Evolutionary conservation across 1,284 basidiomycete genomes (phyloP), one percentile per base, ranked within the genome.

Genomic region (Phellinidium pouzarii): DNA sequence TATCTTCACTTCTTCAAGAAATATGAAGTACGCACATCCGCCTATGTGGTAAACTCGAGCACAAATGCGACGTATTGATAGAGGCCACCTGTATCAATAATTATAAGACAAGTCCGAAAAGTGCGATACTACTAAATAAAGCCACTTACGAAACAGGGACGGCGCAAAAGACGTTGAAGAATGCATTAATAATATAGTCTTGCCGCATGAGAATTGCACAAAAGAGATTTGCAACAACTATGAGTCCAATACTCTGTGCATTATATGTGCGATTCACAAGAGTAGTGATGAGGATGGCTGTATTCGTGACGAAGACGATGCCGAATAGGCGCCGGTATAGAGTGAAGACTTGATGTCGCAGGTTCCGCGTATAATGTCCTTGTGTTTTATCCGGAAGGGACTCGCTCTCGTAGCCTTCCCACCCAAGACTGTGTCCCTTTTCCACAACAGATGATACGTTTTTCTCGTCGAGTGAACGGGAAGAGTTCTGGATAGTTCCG

Each of bases 161-260:
- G 27, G 75, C 66, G 52, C 75, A 77, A 48, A 71, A 74, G 6
- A 76, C 65, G 27, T 70, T 73, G 67, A 79, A 80, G 61, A 80
- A 77, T 0, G 71, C 66, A 58, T 81, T 79, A 59, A 80, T 73
- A 22, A 81, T 75, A 57, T 80, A 76, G 62, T 80, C 79, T 62
- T 81, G 79, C 23, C 79, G 73, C 75, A 82, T 79, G n/a, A 80
- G 65, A 49, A 81, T 75, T 6, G 77, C 73, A 45, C 70, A 72
- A 59, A 78, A 77, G 12, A 80, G 64, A 57, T 81, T 80, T 7
- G 74, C 67, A 19, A 78, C 67, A 20, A 77, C 75, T 54, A 77
- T 71, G 31, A 74, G 66, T 17, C 73, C 76, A 12, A 80, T 65
- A 38, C 74, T 62, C 44, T 73, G 66, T 3, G 78, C 69, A 58